Conservation (phyloP, 257 asterid species). For the Solanum pinnatisectum region DNA sequence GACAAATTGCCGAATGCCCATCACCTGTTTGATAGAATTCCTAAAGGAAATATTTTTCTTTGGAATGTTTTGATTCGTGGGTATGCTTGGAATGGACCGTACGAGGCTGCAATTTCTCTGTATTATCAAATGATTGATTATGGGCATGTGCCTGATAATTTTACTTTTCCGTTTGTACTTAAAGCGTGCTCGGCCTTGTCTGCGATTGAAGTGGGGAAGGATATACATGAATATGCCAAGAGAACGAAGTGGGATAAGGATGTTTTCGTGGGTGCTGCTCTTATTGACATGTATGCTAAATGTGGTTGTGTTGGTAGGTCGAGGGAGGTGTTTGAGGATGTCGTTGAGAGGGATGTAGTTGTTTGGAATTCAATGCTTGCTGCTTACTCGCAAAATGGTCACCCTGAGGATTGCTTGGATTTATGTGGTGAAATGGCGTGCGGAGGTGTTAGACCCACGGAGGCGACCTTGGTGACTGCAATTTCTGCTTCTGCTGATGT, state of each 20-base stretch:
- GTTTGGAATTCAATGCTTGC: conserved; percentile 62
- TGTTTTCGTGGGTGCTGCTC: conserved; percentile 53
- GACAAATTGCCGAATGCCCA: conserved; percentile 28
- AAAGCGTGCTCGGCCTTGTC: conserved; percentile 52
- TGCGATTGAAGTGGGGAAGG: conserved; percentile 29
- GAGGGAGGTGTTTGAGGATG: conserved; percentile 33
- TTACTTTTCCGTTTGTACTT: conserved; percentile 48
- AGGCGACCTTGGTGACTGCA: conserved; percentile 46
- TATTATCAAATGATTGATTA: conserved; percentile 31
- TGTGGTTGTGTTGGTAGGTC: conserved; percentile 38
- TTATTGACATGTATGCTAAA: conserved; percentile 59
- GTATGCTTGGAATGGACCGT: conserved; percentile 61
- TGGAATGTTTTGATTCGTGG: conserved; percentile 62
- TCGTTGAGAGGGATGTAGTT: conserved; percentile 40
- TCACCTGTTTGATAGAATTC: conserved; percentile 47
- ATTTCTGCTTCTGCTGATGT: conserved; percentile 46
- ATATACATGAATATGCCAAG: conserved; percentile 29
- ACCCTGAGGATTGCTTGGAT: conserved; percentile 32
- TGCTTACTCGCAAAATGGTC: conserved; percentile 46
- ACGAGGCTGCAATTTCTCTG: conserved; percentile 29
- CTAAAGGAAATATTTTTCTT: conserved; percentile 39
- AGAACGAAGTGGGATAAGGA: conserved; percentile 41
- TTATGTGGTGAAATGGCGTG: conserved; percentile 41
- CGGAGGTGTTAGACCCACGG: conserved; percentile 30
- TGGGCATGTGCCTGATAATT: conserved; percentile 45